phyloP scores from a whole-genome alignment of 805 yeast species.

The Kluyveromyces aestuarii region DNA sequence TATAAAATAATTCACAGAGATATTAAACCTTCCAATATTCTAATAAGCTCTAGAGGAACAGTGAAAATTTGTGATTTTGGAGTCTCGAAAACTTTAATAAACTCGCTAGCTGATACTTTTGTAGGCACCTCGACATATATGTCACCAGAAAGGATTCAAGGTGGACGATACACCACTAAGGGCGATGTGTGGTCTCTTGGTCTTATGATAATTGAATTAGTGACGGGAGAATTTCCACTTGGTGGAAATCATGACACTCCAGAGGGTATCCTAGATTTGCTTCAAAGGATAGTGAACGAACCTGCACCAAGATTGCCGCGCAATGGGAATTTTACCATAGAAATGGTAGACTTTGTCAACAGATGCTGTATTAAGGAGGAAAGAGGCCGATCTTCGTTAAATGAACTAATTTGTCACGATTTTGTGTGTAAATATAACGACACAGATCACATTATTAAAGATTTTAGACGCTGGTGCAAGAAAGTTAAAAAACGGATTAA shows the following conservation, averaged over 20 bases:
- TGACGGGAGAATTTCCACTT: conserved; percentile 77
- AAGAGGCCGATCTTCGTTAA: conserved; percentile 58
- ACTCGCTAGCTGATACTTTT: conserved; percentile 94
- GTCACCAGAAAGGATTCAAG: conserved; percentile 97
- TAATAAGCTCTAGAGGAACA: conserved; percentile 77
- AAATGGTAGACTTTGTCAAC: conserved; percentile 59
- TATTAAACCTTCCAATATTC: conserved; percentile 89
- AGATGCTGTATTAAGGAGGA: conserved; percentile 68
- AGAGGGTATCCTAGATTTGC: conserved; percentile 78
- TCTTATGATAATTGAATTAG: conserved; percentile 77
- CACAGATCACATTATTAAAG: conserved; percentile 25
- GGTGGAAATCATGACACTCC: conserved; percentile 54
- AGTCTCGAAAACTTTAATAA: conserved; percentile 82
- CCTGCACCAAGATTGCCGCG: conserved; percentile 67
- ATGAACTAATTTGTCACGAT: conserved; percentile 45
- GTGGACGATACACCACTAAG: conserved; percentile 85
- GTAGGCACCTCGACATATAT: conserved; percentile 97
- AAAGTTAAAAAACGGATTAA: conserved; percentile 25
- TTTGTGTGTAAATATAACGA: conserved; percentile 28
- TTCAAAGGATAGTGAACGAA: conserved; percentile 91
- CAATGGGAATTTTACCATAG: conserved; percentile 30
- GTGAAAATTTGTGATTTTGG: conserved; percentile 96
- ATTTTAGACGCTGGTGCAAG: conserved; percentile 36
- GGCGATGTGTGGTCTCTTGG: conserved; percentile 98
- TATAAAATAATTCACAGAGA: conserved; percentile 93